phyloP scores from a whole-genome alignment of 257 asterid species.

The Solanum medicagineum region DNA sequence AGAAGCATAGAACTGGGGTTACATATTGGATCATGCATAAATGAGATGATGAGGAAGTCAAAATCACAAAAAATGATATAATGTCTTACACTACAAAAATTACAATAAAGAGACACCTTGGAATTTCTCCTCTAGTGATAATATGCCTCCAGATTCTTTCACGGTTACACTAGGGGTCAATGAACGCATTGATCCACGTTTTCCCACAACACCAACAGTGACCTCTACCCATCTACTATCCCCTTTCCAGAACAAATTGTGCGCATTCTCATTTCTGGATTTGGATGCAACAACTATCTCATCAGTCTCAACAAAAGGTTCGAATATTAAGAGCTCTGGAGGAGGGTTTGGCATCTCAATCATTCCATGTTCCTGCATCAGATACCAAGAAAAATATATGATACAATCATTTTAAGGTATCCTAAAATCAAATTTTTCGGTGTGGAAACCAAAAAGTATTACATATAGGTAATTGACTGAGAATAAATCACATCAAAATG shows the following conservation, averaged over 20 bases:
- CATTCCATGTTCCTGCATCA: conserved; percentile 53
- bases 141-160: conserved; percentile 76
- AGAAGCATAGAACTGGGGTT: not conserved
- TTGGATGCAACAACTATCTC: conserved; percentile 51
- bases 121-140: conserved; percentile 87
- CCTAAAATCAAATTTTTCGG: not conserved
- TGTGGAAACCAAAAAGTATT: not conserved
- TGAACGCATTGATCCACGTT: conserved; percentile 61
- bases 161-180: conserved; percentile 86
- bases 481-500: not conserved
- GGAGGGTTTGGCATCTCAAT: conserved; percentile 90
- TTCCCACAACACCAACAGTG: conserved; percentile 79
- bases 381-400: not conserved
- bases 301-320: conserved; percentile 81
- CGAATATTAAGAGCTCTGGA: conserved; percentile 63
- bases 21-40: not conserved
- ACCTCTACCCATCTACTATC: conserved; percentile 85
- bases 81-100: not conserved
- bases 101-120: conserved; percentile 38
- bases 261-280: conserved; percentile 28
- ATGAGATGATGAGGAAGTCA: not conserved
- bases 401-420: not conserved
- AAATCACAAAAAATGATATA: not conserved
- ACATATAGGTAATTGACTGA: not conserved
- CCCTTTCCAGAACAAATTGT: conserved; percentile 63